phyloP scores from a whole-genome alignment of 495 filamentous ascomycete genomes.

The Mytilinidion resinicola region DNA sequence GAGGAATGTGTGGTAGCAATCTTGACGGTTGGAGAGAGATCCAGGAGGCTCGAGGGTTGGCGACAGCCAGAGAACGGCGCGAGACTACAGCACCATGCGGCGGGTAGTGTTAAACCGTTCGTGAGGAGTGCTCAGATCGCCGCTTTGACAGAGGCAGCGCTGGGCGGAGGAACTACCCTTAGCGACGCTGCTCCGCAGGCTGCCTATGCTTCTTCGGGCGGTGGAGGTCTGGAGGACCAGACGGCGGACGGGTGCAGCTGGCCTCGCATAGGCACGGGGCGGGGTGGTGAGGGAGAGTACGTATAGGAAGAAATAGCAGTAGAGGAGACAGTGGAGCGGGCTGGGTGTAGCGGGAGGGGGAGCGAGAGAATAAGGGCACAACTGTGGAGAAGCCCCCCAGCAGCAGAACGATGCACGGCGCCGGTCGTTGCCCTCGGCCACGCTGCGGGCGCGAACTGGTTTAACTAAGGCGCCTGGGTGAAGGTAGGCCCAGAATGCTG shows the following conservation, averaged over 20 bases:
- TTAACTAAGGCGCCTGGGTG: not conserved
- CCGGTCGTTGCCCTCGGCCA: not conserved
- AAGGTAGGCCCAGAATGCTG: not conserved
- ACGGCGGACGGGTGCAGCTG: not conserved
- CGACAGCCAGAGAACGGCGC: not conserved
- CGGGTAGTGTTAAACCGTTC: not conserved
- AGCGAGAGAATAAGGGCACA: not conserved
- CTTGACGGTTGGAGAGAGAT: not conserved
- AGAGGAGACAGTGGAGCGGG: not conserved
- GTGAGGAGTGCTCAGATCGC: not conserved
- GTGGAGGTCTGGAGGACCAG: not conserved
- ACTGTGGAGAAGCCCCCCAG: not conserved
- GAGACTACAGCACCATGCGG: not conserved
- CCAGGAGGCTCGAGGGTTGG: not conserved
- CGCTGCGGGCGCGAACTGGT: not conserved
- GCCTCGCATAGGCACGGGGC: not conserved
- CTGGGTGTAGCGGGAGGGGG: not conserved
- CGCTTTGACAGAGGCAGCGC: not conserved
- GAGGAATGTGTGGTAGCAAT: not conserved
- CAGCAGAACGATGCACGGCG: too few species aligned
- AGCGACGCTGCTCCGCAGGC: not conserved
- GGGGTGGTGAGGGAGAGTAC: not conserved
- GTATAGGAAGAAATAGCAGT: not conserved
- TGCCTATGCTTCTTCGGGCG: not conserved
- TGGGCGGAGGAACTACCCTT: constrained; percentile 1